Base-by-base conservation (phyloP, 2,329 filamentous ascomycete species). In the Cercospora sojina region DNA sequence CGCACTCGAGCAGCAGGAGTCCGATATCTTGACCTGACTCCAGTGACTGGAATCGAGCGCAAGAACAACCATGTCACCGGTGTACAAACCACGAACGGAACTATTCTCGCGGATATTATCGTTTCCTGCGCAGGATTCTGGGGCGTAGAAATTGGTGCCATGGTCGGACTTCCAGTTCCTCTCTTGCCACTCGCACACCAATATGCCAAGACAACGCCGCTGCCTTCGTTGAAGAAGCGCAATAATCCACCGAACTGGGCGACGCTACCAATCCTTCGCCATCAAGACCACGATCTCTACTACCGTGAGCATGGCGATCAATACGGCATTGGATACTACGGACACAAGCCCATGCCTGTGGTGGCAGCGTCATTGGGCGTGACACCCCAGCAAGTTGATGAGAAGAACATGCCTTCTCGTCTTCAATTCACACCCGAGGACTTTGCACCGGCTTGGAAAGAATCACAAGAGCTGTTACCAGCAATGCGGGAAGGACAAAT, bases 91-190 rank as follows among this genome's bases (percentile, higher is more conserved):
- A 77, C 79, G 1, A 76, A 76, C 3, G 83, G 83, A 23, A 82
- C 73, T 0, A 80, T 88, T 20, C 78, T 83, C 0, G 87, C 87
- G 0, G 87, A 89, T 63, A 84, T 88, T 25, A 80, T 89, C 59
- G 76, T 89, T 41, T 88, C 86, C 1, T 89, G 87, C 67, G 87
- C 86, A 6, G 87, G 87, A 0, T 87, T 89, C 75, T 89, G 87
- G 87, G 87, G 87, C 10, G 87, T 88, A 7, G 87, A 89, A 73
- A 79, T 89, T 6, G 87, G 87, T 23, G 84, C 83, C 5, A 87
- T 89, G 86, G 81, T 85, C 49, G 86, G 82, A 4, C 71, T 88
- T 12, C 77, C 83, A 1, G 82, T 89, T 23, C 87, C 87, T 6
- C 76, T 89, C 4, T 80, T 88, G 0, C 87, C 87, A 3, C 81